A percentile compares a stretch with the other conserved stretches of the same genome.
Conservation (phyloP, 2,329 filamentous ascomycete genomes). For the Alternaria conjuncta region DNA sequence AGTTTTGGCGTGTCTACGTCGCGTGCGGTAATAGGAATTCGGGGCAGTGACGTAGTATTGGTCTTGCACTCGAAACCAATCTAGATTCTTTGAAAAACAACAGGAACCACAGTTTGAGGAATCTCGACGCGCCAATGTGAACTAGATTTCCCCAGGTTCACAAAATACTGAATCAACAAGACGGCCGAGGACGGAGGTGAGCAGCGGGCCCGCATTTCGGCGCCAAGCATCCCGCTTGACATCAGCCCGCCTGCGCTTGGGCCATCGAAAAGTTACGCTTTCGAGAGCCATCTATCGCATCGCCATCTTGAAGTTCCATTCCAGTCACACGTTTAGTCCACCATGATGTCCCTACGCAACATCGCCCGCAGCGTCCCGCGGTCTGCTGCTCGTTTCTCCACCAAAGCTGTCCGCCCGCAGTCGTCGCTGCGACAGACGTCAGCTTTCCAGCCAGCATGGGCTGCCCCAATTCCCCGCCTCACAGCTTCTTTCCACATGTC, state of each 20-base stretch:
- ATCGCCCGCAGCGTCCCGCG: slow-evolving; percentile 55
- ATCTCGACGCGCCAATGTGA: not conserved
- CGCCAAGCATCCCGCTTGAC: slow-evolving; percentile 23
- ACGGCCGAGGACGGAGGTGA: slow-evolving; percentile 7
- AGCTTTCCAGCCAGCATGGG: slow-evolving; percentile 44
- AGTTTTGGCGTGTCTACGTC: slow-evolving; percentile 10
- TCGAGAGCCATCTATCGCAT: slow-evolving; percentile 11
- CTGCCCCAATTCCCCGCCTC: slow-evolving; percentile 39
- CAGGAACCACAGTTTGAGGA: not conserved
- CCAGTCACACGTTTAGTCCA: slow-evolving; percentile 12
- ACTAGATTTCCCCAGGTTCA: not conserved
- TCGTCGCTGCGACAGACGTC: slow-evolving; percentile 43
- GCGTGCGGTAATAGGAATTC: slow-evolving; percentile 14
- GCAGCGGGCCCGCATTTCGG: slow-evolving; percentile 10
- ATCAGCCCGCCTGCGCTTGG: slow-evolving; percentile 22
- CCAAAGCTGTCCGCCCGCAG: slow-evolving; percentile 47
- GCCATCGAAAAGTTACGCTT: slow-evolving; percentile 31
- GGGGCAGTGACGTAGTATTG: slow-evolving; percentile 15
- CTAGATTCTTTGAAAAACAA: not conserved
- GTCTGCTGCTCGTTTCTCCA: slow-evolving; percentile 50
- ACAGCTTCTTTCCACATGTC: slow-evolving; percentile 54
- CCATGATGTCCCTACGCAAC: slow-evolving; percentile 55
- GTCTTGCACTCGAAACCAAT: not conserved
- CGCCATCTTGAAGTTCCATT: slow-evolving; percentile 2
- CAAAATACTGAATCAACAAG: not conserved